A percentile compares a stretch with the other conserved stretches of the same genome.
Evolutionary conservation across 345 rosid genomes (phyloP).

Genomic region (Conringia planisiliqua): DNA sequence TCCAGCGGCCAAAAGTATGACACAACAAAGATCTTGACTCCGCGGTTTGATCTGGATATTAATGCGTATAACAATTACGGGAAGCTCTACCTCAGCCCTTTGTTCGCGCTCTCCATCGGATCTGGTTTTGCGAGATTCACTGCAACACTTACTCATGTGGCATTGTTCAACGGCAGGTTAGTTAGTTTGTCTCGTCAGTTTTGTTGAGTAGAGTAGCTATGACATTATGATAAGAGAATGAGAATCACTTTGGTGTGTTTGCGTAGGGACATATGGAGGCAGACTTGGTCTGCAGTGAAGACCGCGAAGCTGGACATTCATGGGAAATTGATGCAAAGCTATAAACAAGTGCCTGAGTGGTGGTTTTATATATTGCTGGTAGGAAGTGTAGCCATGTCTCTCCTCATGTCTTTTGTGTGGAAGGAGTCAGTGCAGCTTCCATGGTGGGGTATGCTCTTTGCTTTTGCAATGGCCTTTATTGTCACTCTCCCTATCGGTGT

Average conservation of each 20-base stretch:
- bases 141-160: slow-evolving; percentile 92
- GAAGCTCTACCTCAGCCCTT: slow-evolving; percentile 94
- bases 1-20: slow-evolving; percentile 72
- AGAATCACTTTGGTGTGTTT: slow-evolving; percentile 21
- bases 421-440: slow-evolving; percentile 73
- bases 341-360: slow-evolving; percentile 93
- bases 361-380: slow-evolving; percentile 69
- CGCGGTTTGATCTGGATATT: slow-evolving; percentile 56
- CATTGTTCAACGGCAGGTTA: slow-evolving; percentile 92
- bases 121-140: slow-evolving; percentile 97
- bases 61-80: slow-evolving; percentile 68
- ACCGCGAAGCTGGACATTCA: slow-evolving; percentile 77
- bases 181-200: background rate
- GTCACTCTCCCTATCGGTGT: slow-evolving; percentile 98
- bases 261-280: slow-evolving; percentile 77
- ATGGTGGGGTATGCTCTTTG: slow-evolving; percentile 98
- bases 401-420: slow-evolving; percentile 78
- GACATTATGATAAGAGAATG: background rate
- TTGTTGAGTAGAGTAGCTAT: background rate
- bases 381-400: slow-evolving; percentile 59
- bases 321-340: slow-evolving; percentile 66
- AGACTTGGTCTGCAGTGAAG: slow-evolving; percentile 73
- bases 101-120: slow-evolving; percentile 96
- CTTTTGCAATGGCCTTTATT: slow-evolving; percentile 77
- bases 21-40: slow-evolving; percentile 75